Evolutionary conservation across 73 alveolate genomes (phyloP).

Genomic region (Uronychia binucleata): DNA sequence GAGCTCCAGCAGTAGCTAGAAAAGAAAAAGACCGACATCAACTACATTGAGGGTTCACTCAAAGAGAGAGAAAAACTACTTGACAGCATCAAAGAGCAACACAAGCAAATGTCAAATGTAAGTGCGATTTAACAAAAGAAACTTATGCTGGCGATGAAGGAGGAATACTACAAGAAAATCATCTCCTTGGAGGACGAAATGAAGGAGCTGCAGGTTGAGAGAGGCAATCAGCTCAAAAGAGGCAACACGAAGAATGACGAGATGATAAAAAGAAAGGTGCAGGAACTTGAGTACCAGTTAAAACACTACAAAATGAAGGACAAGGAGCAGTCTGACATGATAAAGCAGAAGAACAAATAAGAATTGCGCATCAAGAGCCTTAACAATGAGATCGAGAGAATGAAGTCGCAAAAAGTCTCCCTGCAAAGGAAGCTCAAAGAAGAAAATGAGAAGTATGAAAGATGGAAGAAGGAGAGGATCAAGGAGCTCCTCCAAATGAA

Average conservation of each 20-base stretch:
- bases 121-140: constrained; percentile 2
- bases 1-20: constrained; percentile 23
- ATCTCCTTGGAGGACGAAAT: constrained; percentile 55
- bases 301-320: constrained; percentile 68
- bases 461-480: constrained; percentile 64
- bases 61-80: constrained; percentile 51
- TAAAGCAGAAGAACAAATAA: constrained; percentile 44
- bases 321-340: constrained; percentile 52
- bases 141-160: constrained; percentile 59
- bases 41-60: constrained; percentile 19
- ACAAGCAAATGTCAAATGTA: constrained; percentile 34
- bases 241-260: constrained; percentile 53
- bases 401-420: constrained; percentile 62
- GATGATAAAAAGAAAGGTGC: constrained; percentile 54
- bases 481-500: constrained; percentile 67
- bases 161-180: constrained; percentile 67
- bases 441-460: constrained; percentile 62
- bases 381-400: constrained; percentile 63
- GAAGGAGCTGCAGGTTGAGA: constrained; percentile 52
- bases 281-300: constrained; percentile 64
- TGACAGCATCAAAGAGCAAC: constrained; percentile 43
- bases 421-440: constrained; percentile 66
- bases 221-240: constrained; percentile 60
- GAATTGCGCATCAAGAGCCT: constrained; percentile 52
- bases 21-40: constrained; percentile 20